Evolutionary conservation across 306 rosid genomes (phyloP).

Genomic region (Pyrus betulifolia): DNA sequence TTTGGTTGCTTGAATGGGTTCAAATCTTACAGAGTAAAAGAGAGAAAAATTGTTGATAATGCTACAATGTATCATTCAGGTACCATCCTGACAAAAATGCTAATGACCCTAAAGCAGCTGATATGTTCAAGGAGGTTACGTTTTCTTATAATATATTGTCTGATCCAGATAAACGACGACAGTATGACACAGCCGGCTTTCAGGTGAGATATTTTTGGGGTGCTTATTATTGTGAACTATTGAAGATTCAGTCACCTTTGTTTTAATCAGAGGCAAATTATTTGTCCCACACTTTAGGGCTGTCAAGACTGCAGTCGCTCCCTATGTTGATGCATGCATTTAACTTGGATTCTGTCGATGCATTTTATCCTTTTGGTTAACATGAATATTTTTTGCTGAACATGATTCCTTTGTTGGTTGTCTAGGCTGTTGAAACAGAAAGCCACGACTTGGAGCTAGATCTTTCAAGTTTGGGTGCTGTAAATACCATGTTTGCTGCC

Average conservation of each 20-base stretch:
- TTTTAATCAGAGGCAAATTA: conserved; percentile 2
- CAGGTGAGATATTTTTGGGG: conserved; percentile 54
- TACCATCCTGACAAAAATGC: conserved; percentile 98
- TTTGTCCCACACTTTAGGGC: conserved; percentile 2
- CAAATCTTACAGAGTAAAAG: not conserved
- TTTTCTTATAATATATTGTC: conserved; percentile 81
- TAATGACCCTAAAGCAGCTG: conserved; percentile 96
- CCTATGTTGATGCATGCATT: not conserved
- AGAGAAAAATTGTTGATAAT: not conserved
- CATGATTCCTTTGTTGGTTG: conserved; percentile 19
- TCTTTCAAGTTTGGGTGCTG: conserved; percentile 96
- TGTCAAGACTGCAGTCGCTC: not conserved
- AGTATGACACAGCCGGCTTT: conserved; percentile 87
- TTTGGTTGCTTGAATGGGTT: not conserved
- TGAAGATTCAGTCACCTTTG: conserved; percentile 4
- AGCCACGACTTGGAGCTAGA: conserved; percentile 95
- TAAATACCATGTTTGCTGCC: conserved; percentile 99
- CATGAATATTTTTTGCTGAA: conserved; percentile 1
- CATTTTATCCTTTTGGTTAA: not conserved
- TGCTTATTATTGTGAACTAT: conserved; percentile 10
- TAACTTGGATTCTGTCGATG: conserved; percentile 1
- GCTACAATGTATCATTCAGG: conserved; percentile 40
- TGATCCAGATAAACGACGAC: conserved; percentile 87
- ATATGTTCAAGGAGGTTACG: conserved; percentile 89
- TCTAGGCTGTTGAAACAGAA: conserved; percentile 86